Evolutionary conservation across 805 yeast species (phyloP), one percentile per base, ranked within the genome.

Genomic region (Candida vaughaniae): DNA sequence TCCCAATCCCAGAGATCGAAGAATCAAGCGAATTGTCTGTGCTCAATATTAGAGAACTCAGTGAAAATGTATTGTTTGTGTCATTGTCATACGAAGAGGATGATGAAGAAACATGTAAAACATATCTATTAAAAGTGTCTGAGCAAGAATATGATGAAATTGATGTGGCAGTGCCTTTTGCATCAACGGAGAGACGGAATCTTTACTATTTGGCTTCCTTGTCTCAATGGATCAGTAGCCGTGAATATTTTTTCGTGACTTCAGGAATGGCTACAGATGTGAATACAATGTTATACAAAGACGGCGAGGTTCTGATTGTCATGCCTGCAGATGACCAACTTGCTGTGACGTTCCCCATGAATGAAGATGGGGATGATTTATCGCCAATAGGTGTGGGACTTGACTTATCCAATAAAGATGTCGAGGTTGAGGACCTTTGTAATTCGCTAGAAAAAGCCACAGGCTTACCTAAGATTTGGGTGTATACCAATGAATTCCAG

Each of bases 301-400:
- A 28, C 9, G 15, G 14, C 8, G 27, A 46, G 1, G 23, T 47
- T 3, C 31, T 41, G 11, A 29, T 51, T 2, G 50, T 82, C 1
- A 62, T 62, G 20, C 80, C 80, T 6, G 57, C 73, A 3, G 84
- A 83, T 47, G 96, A 89, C 51, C 66, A 80, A 3, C 78, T 77
- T 48, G 70, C 85, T 33, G 95, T 95, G 0, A 72, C 78, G 17
- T 64, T 87, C 44, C 95, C 96, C 1, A 64, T 86, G 47, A 77
- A 77, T 51, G 81, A 77, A 6, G 80, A 69, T 2, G 81, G 75
- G 31, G 81, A 74, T 34, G 95, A 87, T 49, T 74, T 84, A 10
- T 73, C 83, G 6, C 80, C 91, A 0, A 63, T 85, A 16, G 96
- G 96, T 4, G 46, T 85, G 8, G 78, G 77, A 0, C 32, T 86